Conservation (phyloP, 768 basidiomycete species). For the Suillus spraguei region DNA sequence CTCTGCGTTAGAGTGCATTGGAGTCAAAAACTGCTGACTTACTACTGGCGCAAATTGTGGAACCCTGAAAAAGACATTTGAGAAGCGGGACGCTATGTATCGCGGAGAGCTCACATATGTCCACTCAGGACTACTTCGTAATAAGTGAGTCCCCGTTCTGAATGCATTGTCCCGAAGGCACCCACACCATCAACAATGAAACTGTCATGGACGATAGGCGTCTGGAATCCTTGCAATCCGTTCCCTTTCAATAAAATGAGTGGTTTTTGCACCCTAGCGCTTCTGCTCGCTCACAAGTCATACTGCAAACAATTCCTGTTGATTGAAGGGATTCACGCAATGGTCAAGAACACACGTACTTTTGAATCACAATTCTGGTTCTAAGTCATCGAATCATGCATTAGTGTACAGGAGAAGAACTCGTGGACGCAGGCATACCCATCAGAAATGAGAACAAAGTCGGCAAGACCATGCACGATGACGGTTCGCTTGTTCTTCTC, state of each 20-base stretch:
- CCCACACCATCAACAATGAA: slow-evolving; percentile 75
- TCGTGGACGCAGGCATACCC: slow-evolving; percentile 44
- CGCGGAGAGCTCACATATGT: slow-evolving; percentile 50
- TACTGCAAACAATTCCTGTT: slow-evolving; percentile 28
- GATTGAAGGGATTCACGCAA: not conserved
- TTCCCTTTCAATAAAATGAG: slow-evolving; percentile 8
- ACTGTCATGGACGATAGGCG: slow-evolving; percentile 62
- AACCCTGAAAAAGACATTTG: slow-evolving; percentile 25
- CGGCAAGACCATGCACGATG: slow-evolving; percentile 72
- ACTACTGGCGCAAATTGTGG: slow-evolving; percentile 68
- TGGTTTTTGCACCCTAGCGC: not conserved
- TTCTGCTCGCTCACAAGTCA: slow-evolving; percentile 40
- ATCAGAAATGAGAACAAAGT: slow-evolving; percentile 74
- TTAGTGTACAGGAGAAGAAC: not conserved
- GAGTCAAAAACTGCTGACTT: slow-evolving; percentile 23
- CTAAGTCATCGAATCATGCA: slow-evolving; percentile 24
- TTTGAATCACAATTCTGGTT: slow-evolving; percentile 60
- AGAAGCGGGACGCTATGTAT: not conserved
- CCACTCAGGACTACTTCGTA: slow-evolving; percentile 69
- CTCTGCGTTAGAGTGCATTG: not conserved
- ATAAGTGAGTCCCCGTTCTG: slow-evolving; percentile 69
- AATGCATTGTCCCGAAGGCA: slow-evolving; percentile 62
- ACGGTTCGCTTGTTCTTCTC: slow-evolving; percentile 72
- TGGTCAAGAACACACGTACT: slow-evolving; percentile 38
- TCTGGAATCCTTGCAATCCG: slow-evolving; percentile 68